Evolutionary conservation across 768 basidiomycete genomes (phyloP).

Genomic region (Russula compacta): DNA sequence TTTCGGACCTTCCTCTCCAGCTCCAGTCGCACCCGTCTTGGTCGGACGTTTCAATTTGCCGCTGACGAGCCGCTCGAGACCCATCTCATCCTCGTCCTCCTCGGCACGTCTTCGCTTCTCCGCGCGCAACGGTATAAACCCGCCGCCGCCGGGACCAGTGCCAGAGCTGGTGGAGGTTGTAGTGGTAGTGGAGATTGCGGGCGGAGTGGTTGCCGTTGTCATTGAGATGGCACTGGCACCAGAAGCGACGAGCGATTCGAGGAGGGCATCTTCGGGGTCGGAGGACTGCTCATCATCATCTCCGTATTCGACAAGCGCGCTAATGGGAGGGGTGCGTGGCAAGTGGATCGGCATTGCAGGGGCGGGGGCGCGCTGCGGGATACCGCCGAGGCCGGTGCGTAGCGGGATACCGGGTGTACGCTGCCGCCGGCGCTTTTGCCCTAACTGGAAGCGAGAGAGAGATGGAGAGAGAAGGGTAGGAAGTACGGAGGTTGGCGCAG

Average conservation of each 20-base stretch:
- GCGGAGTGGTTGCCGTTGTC: neutral
- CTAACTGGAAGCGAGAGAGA: constrained; percentile 20
- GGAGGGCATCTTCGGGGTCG: constrained; percentile 42
- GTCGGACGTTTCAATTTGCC: constrained; percentile 32
- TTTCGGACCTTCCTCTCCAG: constrained; percentile 31
- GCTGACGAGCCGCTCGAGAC: constrained; percentile 46
- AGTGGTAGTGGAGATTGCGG: neutral
- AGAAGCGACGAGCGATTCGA: constrained; percentile 44
- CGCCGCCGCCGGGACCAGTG: constrained; percentile 11
- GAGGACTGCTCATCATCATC: constrained; percentile 60
- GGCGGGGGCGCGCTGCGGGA: constrained; percentile 34
- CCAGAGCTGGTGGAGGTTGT: neutral
- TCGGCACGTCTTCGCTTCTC: constrained; percentile 32
- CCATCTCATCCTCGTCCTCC: constrained; percentile 62
- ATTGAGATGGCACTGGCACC: neutral
- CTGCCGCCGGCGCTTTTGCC: constrained; percentile 25
- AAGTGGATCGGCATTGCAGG: constrained; percentile 22
- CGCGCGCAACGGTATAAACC: constrained; percentile 40
- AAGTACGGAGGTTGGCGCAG: constrained; percentile 2
- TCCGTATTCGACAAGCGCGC: constrained; percentile 65
- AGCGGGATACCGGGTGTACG: constrained; percentile 35
- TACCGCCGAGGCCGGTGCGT: constrained; percentile 26
- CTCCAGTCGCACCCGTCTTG: neutral
- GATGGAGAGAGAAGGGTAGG: constrained; percentile 23
- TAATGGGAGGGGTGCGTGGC: constrained; percentile 45